These are phyloP conservation scores for Cylindrotheca fusiformis DNA, from an alignment of 108 stramenopile species.

Conservation along the genomic window DNA sequence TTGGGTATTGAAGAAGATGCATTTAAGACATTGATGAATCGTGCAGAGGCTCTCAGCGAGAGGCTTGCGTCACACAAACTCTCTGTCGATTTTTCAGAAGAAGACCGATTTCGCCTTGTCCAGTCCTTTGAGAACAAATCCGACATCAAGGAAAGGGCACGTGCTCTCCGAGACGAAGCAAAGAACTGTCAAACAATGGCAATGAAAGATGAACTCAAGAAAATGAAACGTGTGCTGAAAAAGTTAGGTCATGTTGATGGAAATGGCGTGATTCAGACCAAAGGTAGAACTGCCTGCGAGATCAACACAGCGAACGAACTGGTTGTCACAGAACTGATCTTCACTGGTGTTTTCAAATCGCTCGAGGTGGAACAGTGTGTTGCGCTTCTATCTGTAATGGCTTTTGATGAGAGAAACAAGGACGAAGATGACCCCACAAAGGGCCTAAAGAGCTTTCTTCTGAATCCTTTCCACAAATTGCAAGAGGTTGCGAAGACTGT, in stretches of 20 bases:
- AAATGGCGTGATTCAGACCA: slow-evolving; percentile 94
- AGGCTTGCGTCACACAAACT: slow-evolving; percentile 59
- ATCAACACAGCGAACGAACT: slow-evolving; percentile 97
- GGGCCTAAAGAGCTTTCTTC: slow-evolving; percentile 70
- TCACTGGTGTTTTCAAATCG: slow-evolving; percentile 95
- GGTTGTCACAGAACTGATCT: slow-evolving; percentile 94
- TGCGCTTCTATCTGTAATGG: slow-evolving; percentile 90
- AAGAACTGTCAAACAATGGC: slow-evolving; percentile 81
- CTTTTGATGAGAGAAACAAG: slow-evolving; percentile 79
- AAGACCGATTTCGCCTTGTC: slow-evolving; percentile 52
- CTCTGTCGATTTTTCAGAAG: slow-evolving; percentile 39
- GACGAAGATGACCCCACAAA: slow-evolving; percentile 78
- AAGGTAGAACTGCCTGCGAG: slow-evolving; percentile 98
- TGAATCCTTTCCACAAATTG: slow-evolving; percentile 77
- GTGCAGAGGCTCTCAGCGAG: slow-evolving; percentile 62
- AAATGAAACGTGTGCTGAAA: slow-evolving; percentile 94
- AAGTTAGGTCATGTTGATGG: slow-evolving; percentile 93
- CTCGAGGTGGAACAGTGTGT: slow-evolving; percentile 90
- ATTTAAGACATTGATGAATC: slow-evolving; percentile 80
- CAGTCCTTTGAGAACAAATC: slow-evolving; percentile 63
- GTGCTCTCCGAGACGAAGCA: slow-evolving; percentile 72
- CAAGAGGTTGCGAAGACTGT: slow-evolving; percentile 83
- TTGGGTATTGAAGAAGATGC: slow-evolving; percentile 73
- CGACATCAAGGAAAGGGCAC: slow-evolving; percentile 68
- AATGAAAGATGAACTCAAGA: slow-evolving; percentile 93